A percentile compares a stretch with the other conserved stretches of the same genome.
phyloP scores from a whole-genome alignment of 108 stramenopile species.

The Cyclostephanos tholiformis region DNA sequence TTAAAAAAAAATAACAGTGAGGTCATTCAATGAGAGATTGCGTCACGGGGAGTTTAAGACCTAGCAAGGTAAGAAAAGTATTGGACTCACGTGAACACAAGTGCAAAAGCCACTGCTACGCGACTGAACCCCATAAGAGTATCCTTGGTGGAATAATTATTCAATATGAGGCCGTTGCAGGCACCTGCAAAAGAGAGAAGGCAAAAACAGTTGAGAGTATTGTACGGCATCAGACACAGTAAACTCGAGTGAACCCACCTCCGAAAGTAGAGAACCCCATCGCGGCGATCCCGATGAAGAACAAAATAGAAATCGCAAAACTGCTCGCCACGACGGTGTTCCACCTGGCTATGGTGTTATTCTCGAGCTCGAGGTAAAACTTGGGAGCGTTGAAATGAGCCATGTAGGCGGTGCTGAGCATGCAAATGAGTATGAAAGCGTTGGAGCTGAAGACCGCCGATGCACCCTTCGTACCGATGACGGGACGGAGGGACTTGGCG shows the following conservation, averaged over 20 bases:
- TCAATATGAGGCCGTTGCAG: constrained; percentile 88
- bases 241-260: constrained; percentile 9
- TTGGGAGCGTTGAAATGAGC: constrained; percentile 93
- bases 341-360: constrained; percentile 85
- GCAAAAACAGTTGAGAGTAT: too few species aligned
- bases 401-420: constrained; percentile 96
- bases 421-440: constrained; percentile 91
- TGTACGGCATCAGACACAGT: too few species aligned
- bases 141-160: constrained; percentile 93
- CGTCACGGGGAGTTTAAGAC: constrained; percentile 22
- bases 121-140: constrained; percentile 80
- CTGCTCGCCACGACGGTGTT: constrained; percentile 74
- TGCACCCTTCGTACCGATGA: constrained; percentile 73
- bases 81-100: constrained; percentile 79
- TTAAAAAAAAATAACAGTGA: neutral
- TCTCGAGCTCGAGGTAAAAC: constrained; percentile 89
- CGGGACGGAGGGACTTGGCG: constrained; percentile 61
- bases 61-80: constrained; percentile 28
- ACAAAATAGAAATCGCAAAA: constrained; percentile 83
- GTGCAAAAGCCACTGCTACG: constrained; percentile 89
- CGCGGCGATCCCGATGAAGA: constrained; percentile 74
- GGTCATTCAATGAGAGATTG: constrained; percentile 6
- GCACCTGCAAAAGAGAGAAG: constrained; percentile 88
- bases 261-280: constrained; percentile 95
- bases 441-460: constrained; percentile 71